Evolutionary conservation across 257 asterid species (phyloP).

Genomic region (Rhazya stricta): DNA sequence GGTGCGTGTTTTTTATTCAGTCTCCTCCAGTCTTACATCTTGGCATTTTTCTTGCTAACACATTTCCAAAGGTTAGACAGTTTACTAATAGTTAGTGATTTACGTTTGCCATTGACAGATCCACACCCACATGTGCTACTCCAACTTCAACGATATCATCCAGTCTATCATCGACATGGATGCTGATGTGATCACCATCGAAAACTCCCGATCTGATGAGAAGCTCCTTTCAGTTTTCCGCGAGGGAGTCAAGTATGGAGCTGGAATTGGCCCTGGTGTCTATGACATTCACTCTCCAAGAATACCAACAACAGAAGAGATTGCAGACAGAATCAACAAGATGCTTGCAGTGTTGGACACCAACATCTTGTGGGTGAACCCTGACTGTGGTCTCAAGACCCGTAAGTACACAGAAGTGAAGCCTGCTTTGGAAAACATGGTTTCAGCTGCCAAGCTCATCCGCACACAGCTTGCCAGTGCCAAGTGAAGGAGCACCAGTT

Average conservation of each 20-base stretch:
- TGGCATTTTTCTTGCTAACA: constrained; percentile 42
- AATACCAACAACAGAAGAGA: constrained; percentile 84
- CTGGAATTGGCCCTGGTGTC: constrained; percentile 97
- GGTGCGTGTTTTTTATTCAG: constrained; percentile 54
- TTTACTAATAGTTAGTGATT: too few species aligned
- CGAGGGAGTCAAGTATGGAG: constrained; percentile 91
- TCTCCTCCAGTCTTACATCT: not conserved
- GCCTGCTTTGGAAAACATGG: constrained; percentile 85
- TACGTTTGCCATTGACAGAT: constrained; percentile 38
- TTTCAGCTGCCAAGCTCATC: constrained; percentile 76
- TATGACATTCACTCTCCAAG: constrained; percentile 97
- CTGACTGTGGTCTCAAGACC: constrained; percentile 96
- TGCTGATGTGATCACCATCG: constrained; percentile 95
- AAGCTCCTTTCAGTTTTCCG: constrained; percentile 96
- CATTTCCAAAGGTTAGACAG: too few species aligned
- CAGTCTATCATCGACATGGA: constrained; percentile 97
- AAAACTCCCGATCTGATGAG: constrained; percentile 97
- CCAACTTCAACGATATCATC: constrained; percentile 97
- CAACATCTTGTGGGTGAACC: constrained; percentile 97
- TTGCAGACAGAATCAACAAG: constrained; percentile 83
- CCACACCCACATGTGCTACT: constrained; percentile 99
- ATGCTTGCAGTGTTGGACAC: constrained; percentile 97
- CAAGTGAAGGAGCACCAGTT: constrained; percentile 26
- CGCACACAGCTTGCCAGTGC: constrained; percentile 69
- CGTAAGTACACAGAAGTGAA: constrained; percentile 85